Percentiles rank a stretch among this genome's conserved stretches.
phyloP scores from a whole-genome alignment of 768 basidiomycete species.

The Boletus huronensis region DNA sequence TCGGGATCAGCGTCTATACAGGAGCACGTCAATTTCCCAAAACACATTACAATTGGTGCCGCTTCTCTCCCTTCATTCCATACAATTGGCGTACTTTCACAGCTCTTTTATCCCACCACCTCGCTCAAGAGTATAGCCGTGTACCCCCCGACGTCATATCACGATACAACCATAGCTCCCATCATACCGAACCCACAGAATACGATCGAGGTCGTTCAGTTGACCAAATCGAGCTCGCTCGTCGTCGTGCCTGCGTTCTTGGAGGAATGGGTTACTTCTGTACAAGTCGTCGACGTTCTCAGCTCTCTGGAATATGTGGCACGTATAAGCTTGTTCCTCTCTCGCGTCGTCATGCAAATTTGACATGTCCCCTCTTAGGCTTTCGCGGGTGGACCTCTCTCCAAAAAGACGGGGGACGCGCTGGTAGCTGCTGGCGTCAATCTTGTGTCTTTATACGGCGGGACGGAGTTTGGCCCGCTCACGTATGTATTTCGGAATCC shows the following conservation, averaged over 20 bases:
- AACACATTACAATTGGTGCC: neutral
- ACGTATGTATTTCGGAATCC: conserved; percentile 13
- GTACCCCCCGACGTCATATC: conserved; percentile 20
- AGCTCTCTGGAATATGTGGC: conserved; percentile 20
- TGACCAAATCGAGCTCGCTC: conserved; percentile 14
- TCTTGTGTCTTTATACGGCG: conserved; percentile 34
- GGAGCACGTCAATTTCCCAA: conserved; percentile 3
- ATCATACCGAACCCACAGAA: conserved; percentile 22
- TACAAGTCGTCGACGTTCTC: conserved; percentile 20
- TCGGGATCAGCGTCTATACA: conserved; percentile 4
- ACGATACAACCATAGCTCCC: conserved; percentile 13
- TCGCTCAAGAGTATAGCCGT: conserved; percentile 10
- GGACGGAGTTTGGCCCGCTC: conserved; percentile 36
- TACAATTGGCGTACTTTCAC: conserved; percentile 12
- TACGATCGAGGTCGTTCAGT: conserved; percentile 14
- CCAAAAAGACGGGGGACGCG: conserved; percentile 33
- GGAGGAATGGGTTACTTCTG: conserved; percentile 18
- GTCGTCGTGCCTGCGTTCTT: conserved; percentile 24
- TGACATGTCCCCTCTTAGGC: conserved; percentile 18
- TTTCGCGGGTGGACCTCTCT: conserved; percentile 37
- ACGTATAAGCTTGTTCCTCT: neutral
- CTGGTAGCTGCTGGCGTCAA: conserved; percentile 35
- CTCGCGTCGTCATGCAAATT: neutral
- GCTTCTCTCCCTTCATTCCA: conserved; percentile 28
- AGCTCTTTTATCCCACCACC: conserved; percentile 14